Base-by-base conservation (phyloP, 176 grass and related monocot genomes). In the Dactylis glomerata region DNA sequence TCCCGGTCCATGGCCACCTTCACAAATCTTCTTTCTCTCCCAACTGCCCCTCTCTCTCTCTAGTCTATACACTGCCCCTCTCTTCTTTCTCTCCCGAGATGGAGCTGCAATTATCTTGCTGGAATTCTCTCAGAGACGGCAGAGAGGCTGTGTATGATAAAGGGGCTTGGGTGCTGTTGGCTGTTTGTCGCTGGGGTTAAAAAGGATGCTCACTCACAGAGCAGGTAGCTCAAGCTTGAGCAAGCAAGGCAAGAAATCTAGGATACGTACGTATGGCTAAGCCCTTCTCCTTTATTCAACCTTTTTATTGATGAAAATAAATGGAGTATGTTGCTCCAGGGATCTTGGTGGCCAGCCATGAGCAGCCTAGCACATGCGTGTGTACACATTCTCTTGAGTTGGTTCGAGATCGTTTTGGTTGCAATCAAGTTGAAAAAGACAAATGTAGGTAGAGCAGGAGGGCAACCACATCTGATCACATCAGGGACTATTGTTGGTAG, bases 241-340 rank as follows among this genome's bases (percentile, higher is more conserved):
- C 58, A 20, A 27, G 69, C 51, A 70, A 85, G 87, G n/a, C 82
- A 81, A 69, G 61, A 68, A 89, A 81, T 84, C 45, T 82, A 10
- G 50, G 50, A 17, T 10, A 3, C 3, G 5, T 32, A 64, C 61
- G 61, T 64, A 64, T 64, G 2, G 28, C 59, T 0, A 28, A 32
- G 27, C 41, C 8, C 59, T 16, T 16, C 5, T 62, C 10, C 11
- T 15, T 63, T 63, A 2, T 3, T 56, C 2, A 31, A 8, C 61
- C 5, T 9, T 64, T 19, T 3, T 8, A 12, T 32, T 19, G 61
- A 32, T 3, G 22, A 57, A 52, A 52, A 50, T 50, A 50, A 50
- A 50, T 19, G 3, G 46, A 49, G 46, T 15, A 62, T 63, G 59
- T 31, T 63, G 27, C 58, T 63, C 22, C 58, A 63, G 28, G 28